Base-by-base conservation (phyloP, 441 rosid genomes). In the Gossypium gossypioides region DNA sequence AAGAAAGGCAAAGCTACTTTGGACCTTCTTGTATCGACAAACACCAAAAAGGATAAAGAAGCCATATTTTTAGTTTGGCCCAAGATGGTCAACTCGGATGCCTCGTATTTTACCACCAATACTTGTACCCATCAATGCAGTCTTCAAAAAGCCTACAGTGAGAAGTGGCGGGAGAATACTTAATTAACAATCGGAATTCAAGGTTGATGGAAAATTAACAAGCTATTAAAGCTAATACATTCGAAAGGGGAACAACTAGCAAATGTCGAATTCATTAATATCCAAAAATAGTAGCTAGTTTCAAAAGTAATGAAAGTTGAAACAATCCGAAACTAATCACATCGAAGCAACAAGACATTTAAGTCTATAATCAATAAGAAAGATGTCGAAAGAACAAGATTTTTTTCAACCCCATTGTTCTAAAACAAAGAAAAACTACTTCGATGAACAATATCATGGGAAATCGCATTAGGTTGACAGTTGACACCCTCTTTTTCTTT, bases 131-230 rank as follows among this genome's bases (percentile, higher is more conserved):
- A 55, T 55, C 63, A 55, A 34, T 55, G 52, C 48, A 9, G 48
- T 29, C 72, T 68, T 52, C 72, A 37, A 68, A 10, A 68, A 52
- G 72, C 72, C 60, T 68, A 68, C 72, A 68, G 72, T 18, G 46
- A 51, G 18, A 68, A 52, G 60, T 16, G 72, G 60, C 3, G 72
- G 29, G 52, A 52, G 18, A 52, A 51, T 51, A 18, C 10, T 51
- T 68, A 68, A 68, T 68, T 51, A 68, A 42, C 60, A 2, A 29
- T 10, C 29, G 22, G 4, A 68, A 51, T 25, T 52, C 60, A 27
- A 50, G 46, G 34, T 34, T 25, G 32, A 12, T 16, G n/a, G 3
- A 40, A 51, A 68, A 3, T 7, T 50, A 15, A 3, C 16, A 67
- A 56, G 71, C 44, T 19, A 34, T 40, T 34, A 1, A 54, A 32